phyloP scores from a whole-genome alignment of 2,329 filamentous ascomycete species.

The Fusarium buxicola region DNA sequence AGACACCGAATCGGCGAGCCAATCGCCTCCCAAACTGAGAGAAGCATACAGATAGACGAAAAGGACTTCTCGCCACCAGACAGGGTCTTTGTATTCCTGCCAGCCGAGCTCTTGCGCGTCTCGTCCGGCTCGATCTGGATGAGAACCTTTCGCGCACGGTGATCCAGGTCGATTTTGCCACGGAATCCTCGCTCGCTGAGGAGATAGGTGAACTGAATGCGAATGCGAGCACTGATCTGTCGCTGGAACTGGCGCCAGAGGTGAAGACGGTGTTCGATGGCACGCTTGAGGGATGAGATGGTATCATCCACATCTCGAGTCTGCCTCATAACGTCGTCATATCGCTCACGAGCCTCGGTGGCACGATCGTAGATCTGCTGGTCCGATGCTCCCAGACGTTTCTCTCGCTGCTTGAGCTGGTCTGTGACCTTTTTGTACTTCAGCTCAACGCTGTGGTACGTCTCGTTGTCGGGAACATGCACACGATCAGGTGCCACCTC shows the following conservation, averaged over 20 bases:
- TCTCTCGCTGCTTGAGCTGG: slow-evolving; percentile 69
- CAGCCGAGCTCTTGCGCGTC: slow-evolving; percentile 75
- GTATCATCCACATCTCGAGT: slow-evolving; percentile 56
- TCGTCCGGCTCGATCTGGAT: slow-evolving; percentile 79
- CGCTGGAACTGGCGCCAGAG: slow-evolving; percentile 87
- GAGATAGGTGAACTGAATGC: slow-evolving; percentile 87
- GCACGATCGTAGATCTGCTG: slow-evolving; percentile 70
- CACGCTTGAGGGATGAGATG: slow-evolving; percentile 61
- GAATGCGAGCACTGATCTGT: slow-evolving; percentile 86
- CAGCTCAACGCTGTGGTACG: slow-evolving; percentile 64
- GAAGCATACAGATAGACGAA: slow-evolving; percentile 91
- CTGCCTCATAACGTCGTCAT: slow-evolving; percentile 57
- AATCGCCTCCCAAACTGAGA: slow-evolving; percentile 98
- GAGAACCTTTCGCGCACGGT: slow-evolving; percentile 78
- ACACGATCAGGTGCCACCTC: slow-evolving; percentile 67
- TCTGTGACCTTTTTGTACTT: slow-evolving; percentile 66
- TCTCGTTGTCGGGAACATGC: slow-evolving; percentile 73
- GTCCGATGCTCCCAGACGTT: slow-evolving; percentile 71
- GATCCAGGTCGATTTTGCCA: slow-evolving; percentile 82
- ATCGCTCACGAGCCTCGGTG: slow-evolving; percentile 54
- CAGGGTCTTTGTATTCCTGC: slow-evolving; percentile 88
- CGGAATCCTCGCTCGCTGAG: slow-evolving; percentile 91
- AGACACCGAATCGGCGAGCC: slow-evolving; percentile 93
- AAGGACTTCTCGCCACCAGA: slow-evolving; percentile 99
- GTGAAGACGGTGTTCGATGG: slow-evolving; percentile 75